Base-by-base conservation (phyloP, 1,284 basidiomycete species). In the Sporisorium reilianum region DNA sequence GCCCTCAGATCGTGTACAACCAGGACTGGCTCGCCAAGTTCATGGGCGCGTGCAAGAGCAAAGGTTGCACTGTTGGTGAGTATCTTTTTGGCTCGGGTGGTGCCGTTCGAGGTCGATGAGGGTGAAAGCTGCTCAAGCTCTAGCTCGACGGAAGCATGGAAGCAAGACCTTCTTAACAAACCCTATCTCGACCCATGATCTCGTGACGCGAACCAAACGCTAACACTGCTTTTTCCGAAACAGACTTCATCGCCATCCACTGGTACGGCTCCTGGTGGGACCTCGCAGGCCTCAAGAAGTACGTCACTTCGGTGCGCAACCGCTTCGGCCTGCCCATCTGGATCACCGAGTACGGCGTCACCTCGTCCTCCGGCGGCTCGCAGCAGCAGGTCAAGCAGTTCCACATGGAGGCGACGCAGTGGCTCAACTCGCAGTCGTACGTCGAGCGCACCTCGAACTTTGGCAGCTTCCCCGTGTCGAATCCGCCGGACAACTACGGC, bases 321-420 rank as follows among this genome's bases (percentile, higher is more conserved):
- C 55, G 56, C 5, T 80, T 72, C 66, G 55, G 60, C 26, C 42
- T 65, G n/a, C 77, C 75, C 40, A 71, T 84, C 61, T 84, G 82
- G 82, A 48, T 84, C 44, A 82, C 81, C 50, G 82, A 84, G 72
- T 82, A 75, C 61, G 82, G 81, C 50, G 67, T 83, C 44, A 83
- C 80, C 45, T n/a, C 52, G 10, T 52, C 62, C 14, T 77, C 75
- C 18, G 66, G 74, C 41, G 74, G 76, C 5, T 59, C 57, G 6
- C 63, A 75, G 28, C 54, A 55, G 25, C 61, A 82, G 34, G 64
- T 82, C 28, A 75, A 69, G 49, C 23, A 75, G n/a, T 83, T 82
- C 73, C 68, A 77, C 52, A 51, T 63, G 28, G 49, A 82, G n/a
- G 75, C 77, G 16, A 77, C 75, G 34, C 41, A 55, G 30, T 83